Base-by-base conservation (phyloP, 1,139 yeast species). In the Yamadazyma atmosphaerica region DNA sequence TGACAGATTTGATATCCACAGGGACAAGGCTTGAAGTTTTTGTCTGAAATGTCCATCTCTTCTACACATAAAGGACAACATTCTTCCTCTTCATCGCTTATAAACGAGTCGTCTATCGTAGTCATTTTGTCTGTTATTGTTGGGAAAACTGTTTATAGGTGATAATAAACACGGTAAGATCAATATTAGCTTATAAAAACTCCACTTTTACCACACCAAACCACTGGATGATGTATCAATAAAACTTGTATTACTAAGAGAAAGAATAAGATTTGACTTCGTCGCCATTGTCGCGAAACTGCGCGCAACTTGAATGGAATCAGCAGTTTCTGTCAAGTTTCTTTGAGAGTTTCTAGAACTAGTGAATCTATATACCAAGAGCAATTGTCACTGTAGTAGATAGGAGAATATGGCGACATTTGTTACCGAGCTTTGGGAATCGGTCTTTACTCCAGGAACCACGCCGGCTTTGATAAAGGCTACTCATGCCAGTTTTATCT, bases 1-100 rank as follows among this genome's bases (percentile, higher is more conserved):
- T 92, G 98, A 63, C 99, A 94, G 43, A 92, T 87, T 59, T 94
- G 98, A 58, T 94, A 94, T 10, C 98, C 98, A 69, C 99, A 94
- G 1, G 98, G 98, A 72, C 99, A 94, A 5, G 99, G 99, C 61
- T 86, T 88, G 75, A 94, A 94, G 65, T 90, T 88, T 60, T 86
- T 87, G 63, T 94, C 98, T 14, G 96, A 85, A 33, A 90, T 81
- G 63, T 92, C 98, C 90, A 92, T 83, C 60, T 92, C 97, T 64
- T 92, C 98, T 56, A 89, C 94, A 71, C 98, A 92, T 47, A 92
- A 77, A 43, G 98, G 98, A 66, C 95, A 85, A 51, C 74, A 73
- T 51, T 86, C 95, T 52, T 84, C 94, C 53, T 84, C 94, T 44
- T 85, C 92, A 50, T 85, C 92, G 39, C 88, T 81, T 45, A 83